Evolutionary conservation across 805 yeast genomes (phyloP).

Genomic region (Wickerhamomyces strasburgensis): DNA sequence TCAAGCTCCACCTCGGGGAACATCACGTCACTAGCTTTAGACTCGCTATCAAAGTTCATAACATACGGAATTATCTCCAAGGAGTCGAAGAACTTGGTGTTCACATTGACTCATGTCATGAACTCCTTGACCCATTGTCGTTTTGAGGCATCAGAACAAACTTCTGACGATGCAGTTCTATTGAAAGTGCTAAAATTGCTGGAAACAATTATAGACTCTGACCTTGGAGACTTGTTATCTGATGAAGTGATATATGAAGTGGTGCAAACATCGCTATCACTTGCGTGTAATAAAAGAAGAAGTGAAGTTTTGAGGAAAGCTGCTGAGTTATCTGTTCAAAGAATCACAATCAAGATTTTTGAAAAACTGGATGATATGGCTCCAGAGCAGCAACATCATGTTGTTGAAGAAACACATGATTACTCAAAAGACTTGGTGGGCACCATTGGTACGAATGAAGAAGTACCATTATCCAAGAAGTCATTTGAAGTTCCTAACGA

Average conservation of each 20-base stretch:
- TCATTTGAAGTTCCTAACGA: slow-evolving; percentile 22
- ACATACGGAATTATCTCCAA: slow-evolving; percentile 60
- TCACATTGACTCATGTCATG: slow-evolving; percentile 56
- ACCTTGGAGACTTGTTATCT: slow-evolving; percentile 59
- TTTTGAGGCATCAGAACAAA: slow-evolving; percentile 91
- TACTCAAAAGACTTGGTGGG: slow-evolving; percentile 51
- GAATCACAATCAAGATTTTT: slow-evolving; percentile 67
- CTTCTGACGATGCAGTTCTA: slow-evolving; percentile 86
- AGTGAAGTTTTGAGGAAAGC: slow-evolving; percentile 84
- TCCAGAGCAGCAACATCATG: slow-evolving; percentile 37
- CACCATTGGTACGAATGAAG: slow-evolving; percentile 44
- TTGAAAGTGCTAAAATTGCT: slow-evolving; percentile 75
- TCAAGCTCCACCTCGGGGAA: slow-evolving; percentile 82
- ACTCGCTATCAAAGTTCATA: slow-evolving; percentile 69
- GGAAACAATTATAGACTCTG: slow-evolving; percentile 62
- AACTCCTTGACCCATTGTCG: slow-evolving; percentile 84
- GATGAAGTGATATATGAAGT: slow-evolving; percentile 85
- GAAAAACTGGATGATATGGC: slow-evolving; percentile 51
- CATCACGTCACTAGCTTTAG: slow-evolving; percentile 77
- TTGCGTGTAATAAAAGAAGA: slow-evolving; percentile 89
- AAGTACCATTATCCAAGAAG: slow-evolving; percentile 27
- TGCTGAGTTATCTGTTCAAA: slow-evolving; percentile 76
- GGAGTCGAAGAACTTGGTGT: slow-evolving; percentile 49
- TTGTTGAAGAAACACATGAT: slow-evolving; percentile 41
- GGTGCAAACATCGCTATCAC: slow-evolving; percentile 82